Percentiles rank a stretch among this genome's conserved stretches.
Conservation (phyloP, 805 yeast genomes). For the Lachancea waltii region DNA sequence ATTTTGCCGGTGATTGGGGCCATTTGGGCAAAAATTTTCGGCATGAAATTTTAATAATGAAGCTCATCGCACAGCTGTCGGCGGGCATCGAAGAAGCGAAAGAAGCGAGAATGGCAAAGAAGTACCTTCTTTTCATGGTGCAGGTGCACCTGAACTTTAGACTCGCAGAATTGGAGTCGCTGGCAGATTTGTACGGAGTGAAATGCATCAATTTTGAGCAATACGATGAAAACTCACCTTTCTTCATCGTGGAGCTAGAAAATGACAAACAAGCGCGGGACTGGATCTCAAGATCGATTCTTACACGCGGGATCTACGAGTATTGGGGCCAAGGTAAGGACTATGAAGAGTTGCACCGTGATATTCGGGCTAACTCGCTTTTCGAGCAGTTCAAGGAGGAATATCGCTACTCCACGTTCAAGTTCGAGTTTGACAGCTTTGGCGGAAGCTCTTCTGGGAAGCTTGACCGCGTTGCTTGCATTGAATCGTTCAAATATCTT, state of each 20-base stretch:
- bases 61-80: background rate
- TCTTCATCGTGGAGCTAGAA: slow-evolving; percentile 58
- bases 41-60: background rate
- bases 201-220: slow-evolving; percentile 46
- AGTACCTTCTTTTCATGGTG: slow-evolving; percentile 75
- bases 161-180: slow-evolving; percentile 72
- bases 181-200: slow-evolving; percentile 61
- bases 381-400: slow-evolving; percentile 15
- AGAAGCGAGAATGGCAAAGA: slow-evolving; percentile 17
- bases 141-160: slow-evolving; percentile 79
- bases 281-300: slow-evolving; percentile 59
- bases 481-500: slow-evolving; percentile 66
- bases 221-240: slow-evolving; percentile 61
- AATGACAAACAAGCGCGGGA: slow-evolving; percentile 60
- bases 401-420: slow-evolving; percentile 52
- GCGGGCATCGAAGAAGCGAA: background rate
- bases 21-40: background rate
- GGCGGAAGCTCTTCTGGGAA: slow-evolving; percentile 54
- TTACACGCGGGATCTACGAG: slow-evolving; percentile 74
- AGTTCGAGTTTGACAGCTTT: slow-evolving; percentile 74
- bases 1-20: background rate
- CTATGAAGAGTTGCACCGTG: slow-evolving; percentile 51
- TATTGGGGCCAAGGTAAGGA: slow-evolving; percentile 65
- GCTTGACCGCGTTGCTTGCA: slow-evolving; percentile 44
- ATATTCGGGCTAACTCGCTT: slow-evolving; percentile 29